phyloP scores from a whole-genome alignment of 164 flowering plant genomes.

The Nelumbo lutea region DNA sequence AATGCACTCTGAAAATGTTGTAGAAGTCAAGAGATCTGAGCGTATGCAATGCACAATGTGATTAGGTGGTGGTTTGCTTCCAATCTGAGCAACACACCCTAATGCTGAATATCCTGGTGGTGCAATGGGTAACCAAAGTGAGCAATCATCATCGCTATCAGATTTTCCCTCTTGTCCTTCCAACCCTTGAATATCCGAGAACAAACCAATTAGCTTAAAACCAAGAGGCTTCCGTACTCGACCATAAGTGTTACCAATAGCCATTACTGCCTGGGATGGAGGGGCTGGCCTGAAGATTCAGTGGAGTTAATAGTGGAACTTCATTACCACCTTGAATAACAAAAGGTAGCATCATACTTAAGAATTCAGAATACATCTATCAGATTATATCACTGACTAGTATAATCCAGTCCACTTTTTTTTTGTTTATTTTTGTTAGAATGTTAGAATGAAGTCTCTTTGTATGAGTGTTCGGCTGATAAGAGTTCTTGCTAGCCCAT shows the following conservation, averaged over 20 bases:
- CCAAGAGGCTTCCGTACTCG: conserved; percentile 91
- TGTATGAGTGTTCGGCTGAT: too few species aligned
- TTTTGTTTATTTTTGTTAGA: too few species aligned
- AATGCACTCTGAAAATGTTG: conserved; percentile 67
- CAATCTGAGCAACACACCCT: conserved; percentile 81
- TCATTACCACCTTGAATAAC: background rate
- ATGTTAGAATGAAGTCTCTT: too few species aligned
- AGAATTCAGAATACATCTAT: background rate
- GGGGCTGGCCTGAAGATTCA: conserved; percentile 71
- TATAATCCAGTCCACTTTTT: too few species aligned
- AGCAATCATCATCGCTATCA: conserved; percentile 48
- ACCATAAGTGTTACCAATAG: conserved; percentile 84
- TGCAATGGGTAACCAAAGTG: conserved; percentile 89
- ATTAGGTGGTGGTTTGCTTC: conserved; percentile 76
- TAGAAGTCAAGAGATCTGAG: conserved; percentile 77
- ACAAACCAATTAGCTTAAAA: conserved; percentile 62
- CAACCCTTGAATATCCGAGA: conserved; percentile 46
- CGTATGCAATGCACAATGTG: conserved; percentile 85
- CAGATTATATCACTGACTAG: background rate
- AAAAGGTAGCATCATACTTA: background rate
- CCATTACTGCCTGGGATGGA: conserved; percentile 90
- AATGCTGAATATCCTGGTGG: conserved; percentile 77
- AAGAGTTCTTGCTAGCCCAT: too few species aligned
- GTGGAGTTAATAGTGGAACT: background rate
- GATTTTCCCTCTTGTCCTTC: conserved; percentile 27